Evolutionary conservation across 768 basidiomycete genomes (phyloP), one percentile per base, ranked within the genome.

Genomic region (Trametes gibbosa): DNA sequence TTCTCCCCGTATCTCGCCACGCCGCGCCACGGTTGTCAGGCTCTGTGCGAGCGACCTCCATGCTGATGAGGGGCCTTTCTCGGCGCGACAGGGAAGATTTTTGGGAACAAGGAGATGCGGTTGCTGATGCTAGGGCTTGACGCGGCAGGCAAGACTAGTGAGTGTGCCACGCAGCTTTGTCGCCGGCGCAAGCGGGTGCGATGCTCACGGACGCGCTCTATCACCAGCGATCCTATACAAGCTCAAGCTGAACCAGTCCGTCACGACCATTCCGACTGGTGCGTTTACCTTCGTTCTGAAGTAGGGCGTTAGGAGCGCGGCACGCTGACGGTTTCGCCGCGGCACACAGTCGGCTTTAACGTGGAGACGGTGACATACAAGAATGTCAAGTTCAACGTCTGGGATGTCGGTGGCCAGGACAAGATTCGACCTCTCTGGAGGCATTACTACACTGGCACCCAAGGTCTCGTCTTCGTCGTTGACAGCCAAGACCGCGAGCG

Each of bases 341-440:
- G 25, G n/a, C 12, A 16, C 32, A 29, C 67, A 93, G 94, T 97
- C 71, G 96, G 96, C 23, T 98, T 98, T 84, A 98, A 98, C 69
- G 96, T 98, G 60, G 96, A 98, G 76, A 98, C 96, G 3, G 96
- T 98, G 53, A 97, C 95, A 47, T 98, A 98, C 78, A 97, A 97
- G 83, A 98, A 98, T 62, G 95, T 93, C 70, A 92, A 92, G 72
- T 94, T 93, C 79, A 93, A 92, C 65, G 89, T 92, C 7, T 91
- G 94, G 93, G 94, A 97, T 71, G 96, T 98, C 40, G 96, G 96
- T 68, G 96, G 96, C n/a, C 96, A 98, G 77, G 96, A 98, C 80
- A 98, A 98, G 83, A 98, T 98, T 70, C 84, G 96, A 50, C 96
- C 96, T 24, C 80, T 98, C 41, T 98, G 96, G 96, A 83, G 96